Percentiles rank a stretch among this genome's conserved stretches.
These are phyloP conservation scores for Taphrina sp. DNA, from an alignment of 1,139 yeast species.

Conservation along the genomic window DNA sequence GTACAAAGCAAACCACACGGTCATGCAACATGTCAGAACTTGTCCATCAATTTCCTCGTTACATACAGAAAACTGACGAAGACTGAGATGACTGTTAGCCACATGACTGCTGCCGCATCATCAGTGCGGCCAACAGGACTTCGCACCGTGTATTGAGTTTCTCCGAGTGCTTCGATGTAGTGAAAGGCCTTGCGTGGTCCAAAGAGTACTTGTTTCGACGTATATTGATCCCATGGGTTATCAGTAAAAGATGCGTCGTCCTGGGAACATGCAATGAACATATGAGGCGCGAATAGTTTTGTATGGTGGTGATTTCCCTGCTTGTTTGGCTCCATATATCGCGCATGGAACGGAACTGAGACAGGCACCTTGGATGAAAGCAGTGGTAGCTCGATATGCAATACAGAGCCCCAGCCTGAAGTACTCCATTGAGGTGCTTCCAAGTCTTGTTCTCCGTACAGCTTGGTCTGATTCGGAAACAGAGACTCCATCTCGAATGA, in stretches of 20 bases:
- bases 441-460: conserved; percentile 29
- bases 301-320: background rate
- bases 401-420: conserved; percentile 25
- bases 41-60: no score
- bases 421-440: conserved; percentile 30
- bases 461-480: background rate
- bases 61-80: conserved; percentile 17
- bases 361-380: background rate
- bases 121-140: conserved; percentile 1
- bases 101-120: background rate
- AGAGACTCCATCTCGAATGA: conserved; percentile 7
- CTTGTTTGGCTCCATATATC: conserved; percentile 3
- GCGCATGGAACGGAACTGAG: conserved; percentile 17
- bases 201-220: conserved; percentile 3
- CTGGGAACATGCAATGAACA: conserved; percentile 12
- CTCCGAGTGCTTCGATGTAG: background rate
- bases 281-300: background rate
- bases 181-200: conserved; percentile 8
- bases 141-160: background rate
- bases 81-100: background rate
- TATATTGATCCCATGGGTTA: conserved; percentile 24
- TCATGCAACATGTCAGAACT: no score
- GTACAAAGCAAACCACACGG: no score
- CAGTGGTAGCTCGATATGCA: background rate
- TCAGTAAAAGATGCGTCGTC: conserved; percentile 16